phyloP scores from a whole-genome alignment of 805 yeast species.

The Cyberlindnera mississippiensis region DNA sequence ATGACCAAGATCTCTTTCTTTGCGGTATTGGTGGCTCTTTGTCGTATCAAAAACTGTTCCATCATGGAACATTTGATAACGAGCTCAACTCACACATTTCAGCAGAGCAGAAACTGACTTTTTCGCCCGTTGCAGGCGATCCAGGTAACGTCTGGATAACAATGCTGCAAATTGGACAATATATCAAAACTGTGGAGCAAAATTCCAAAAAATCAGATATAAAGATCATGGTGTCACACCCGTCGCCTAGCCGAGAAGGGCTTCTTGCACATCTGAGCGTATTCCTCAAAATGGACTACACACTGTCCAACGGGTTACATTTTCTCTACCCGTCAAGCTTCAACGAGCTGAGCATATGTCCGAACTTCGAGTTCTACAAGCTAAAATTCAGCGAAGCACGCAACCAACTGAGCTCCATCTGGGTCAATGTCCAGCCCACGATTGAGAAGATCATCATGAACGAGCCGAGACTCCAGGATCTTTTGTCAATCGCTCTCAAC shows the following conservation, averaged over 20 bases:
- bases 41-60: conserved; percentile 63
- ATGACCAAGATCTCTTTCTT: conserved; percentile 44
- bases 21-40: conserved; percentile 73
- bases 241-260: conserved; percentile 69
- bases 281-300: conserved; percentile 64
- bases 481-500: conserved; percentile 52
- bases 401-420: conserved; percentile 56
- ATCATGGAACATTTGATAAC: conserved; percentile 46
- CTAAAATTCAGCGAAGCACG: conserved; percentile 59
- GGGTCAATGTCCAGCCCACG: conserved; percentile 56
- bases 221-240: conserved; percentile 61
- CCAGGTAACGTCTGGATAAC: conserved; percentile 76
- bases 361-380: conserved; percentile 60
- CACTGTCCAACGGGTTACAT: conserved; percentile 69
- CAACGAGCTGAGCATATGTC: conserved; percentile 61
- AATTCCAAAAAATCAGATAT: conserved; percentile 42
- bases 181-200: conserved; percentile 45
- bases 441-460: conserved; percentile 40
- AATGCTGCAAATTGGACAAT: conserved; percentile 63
- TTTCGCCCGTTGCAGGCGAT: conserved; percentile 52
- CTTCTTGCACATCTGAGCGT: conserved; percentile 64
- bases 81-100: conserved; percentile 17
- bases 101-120: conserved; percentile 23
- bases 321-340: conserved; percentile 67
- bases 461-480: conserved; percentile 40